Evolutionary conservation across 2,329 filamentous ascomycete genomes (phyloP).

Genomic region (Beauveria scarabaeidicola): DNA sequence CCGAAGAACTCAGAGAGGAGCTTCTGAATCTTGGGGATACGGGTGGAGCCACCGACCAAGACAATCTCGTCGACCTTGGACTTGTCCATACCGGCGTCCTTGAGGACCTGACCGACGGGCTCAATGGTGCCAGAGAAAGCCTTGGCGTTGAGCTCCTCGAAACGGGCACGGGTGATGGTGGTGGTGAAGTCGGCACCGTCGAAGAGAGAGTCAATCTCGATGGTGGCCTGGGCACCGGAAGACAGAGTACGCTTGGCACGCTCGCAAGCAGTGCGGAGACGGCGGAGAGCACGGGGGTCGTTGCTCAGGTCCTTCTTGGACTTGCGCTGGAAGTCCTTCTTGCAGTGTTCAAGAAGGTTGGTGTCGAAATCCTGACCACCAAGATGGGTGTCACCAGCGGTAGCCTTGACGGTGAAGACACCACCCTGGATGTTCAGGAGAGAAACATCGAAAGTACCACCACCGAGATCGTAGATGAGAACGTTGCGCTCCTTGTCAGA

Average conservation of each 20-base stretch:
- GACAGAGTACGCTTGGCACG: conserved; percentile 98
- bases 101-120: conserved; percentile 96
- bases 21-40: conserved; percentile 95
- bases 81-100: conserved; percentile 98
- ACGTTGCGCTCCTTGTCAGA: conserved; percentile 75
- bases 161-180: conserved; percentile 96
- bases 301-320: conserved; percentile 88
- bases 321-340: conserved; percentile 87
- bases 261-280: conserved; percentile 96
- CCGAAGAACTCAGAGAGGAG: conserved; percentile 93
- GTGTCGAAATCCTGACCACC: conserved; percentile 99
- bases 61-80: conserved; percentile 91
- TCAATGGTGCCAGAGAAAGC: conserved; percentile 99
- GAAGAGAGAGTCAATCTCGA: conserved; percentile 96
- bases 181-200: conserved; percentile 97
- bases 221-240: conserved; percentile 84
- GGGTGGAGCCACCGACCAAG: conserved; percentile 94
- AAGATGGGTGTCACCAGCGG: conserved; percentile 92
- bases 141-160: conserved; percentile 98
- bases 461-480: conserved; percentile 92
- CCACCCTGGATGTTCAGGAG: conserved; percentile 97
- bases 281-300: conserved; percentile 86
- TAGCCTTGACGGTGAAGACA: conserved; percentile 90
- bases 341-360: conserved; percentile 91
- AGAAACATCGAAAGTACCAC: conserved; percentile 99